A percentile compares a stretch with the other conserved stretches of the same genome.
phyloP scores from a whole-genome alignment of 768 basidiomycete species.

The Termitomyces sp. region DNA sequence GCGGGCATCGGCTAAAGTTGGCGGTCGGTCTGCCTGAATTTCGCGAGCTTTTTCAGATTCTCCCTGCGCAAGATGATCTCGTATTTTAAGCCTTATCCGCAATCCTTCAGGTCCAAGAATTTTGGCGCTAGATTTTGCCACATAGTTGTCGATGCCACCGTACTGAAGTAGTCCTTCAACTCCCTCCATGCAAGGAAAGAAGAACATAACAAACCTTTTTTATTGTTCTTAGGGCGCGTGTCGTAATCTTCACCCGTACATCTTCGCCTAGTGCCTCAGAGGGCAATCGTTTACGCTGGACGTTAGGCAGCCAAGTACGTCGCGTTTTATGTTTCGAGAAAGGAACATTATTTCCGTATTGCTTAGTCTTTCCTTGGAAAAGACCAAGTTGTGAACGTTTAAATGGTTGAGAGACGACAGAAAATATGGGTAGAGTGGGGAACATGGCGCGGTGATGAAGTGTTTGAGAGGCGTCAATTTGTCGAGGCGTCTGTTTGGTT shows the following conservation, averaged over 20 bases:
- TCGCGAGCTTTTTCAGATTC: background rate
- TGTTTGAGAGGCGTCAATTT: constrained; percentile 2
- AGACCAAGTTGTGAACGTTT: constrained; percentile 79
- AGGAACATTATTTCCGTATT: constrained; percentile 85
- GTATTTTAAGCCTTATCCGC: constrained; percentile 38
- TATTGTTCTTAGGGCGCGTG: constrained; percentile 73
- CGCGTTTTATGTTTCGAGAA: constrained; percentile 87
- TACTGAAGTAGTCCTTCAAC: constrained; percentile 31
- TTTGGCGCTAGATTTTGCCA: constrained; percentile 40
- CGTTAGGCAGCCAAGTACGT: constrained; percentile 84
- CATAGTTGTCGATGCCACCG: constrained; percentile 70
- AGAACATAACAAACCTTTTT: constrained; percentile 55
- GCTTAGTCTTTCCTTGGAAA: constrained; percentile 76
- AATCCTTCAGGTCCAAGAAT: constrained; percentile 42
- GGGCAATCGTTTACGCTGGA: constrained; percentile 69
- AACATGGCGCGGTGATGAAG: constrained; percentile 16
- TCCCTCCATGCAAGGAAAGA: background rate
- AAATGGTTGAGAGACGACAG: constrained; percentile 59
- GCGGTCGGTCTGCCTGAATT: background rate
- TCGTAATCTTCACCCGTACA: constrained; percentile 67
- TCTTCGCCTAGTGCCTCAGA: constrained; percentile 58
- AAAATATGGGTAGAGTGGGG: constrained; percentile 25
- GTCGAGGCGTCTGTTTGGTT: constrained; percentile 8
- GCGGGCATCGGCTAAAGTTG: constrained; percentile 15
- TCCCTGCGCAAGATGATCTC: constrained; percentile 12